Conservation (phyloP, 805 yeast genomes). For the Cyberlindnera suaveolens region DNA sequence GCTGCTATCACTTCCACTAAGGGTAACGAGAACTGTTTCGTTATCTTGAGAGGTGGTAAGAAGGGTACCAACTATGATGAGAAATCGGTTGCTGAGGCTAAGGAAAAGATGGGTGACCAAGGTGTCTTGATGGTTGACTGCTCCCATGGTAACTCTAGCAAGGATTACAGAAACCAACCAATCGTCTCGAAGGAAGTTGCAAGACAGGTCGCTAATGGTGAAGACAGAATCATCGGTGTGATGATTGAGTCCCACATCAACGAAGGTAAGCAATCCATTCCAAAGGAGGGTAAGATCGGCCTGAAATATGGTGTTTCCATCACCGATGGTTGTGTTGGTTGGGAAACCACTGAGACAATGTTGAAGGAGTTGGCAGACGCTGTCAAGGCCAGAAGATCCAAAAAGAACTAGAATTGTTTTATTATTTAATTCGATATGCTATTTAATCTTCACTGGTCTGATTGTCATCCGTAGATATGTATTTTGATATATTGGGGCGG, state of each 20-base stretch:
- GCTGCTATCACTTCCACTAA: constrained; percentile 95
- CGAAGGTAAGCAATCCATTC: constrained; percentile 90
- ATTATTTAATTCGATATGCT: background rate
- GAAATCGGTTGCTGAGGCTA: constrained; percentile 67
- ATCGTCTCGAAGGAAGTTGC: constrained; percentile 80
- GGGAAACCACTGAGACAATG: constrained; percentile 84
- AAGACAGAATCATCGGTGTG: constrained; percentile 76
- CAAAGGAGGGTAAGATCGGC: constrained; percentile 66
- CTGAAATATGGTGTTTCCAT: constrained; percentile 93
- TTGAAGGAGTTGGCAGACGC: constrained; percentile 75
- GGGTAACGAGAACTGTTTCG: constrained; percentile 92
- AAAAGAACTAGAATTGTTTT: constrained; percentile 14
- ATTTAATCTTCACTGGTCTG: no score
- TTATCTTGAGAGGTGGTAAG: constrained; percentile 94
- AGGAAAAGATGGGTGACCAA: constrained; percentile 46
- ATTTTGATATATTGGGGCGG: no score
- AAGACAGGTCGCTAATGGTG: constrained; percentile 77
- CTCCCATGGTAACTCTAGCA: constrained; percentile 94
- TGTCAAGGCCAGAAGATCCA: constrained; percentile 71
- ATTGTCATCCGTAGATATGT: no score
- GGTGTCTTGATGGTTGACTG: constrained; percentile 87
- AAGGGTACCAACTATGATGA: constrained; percentile 90
- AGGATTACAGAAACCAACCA: constrained; percentile 94
- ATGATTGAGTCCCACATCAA: constrained; percentile 92
- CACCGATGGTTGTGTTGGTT: constrained; percentile 93